Base-by-base conservation (phyloP, 306 rosid species). In the Erythrophleum fordii region DNA sequence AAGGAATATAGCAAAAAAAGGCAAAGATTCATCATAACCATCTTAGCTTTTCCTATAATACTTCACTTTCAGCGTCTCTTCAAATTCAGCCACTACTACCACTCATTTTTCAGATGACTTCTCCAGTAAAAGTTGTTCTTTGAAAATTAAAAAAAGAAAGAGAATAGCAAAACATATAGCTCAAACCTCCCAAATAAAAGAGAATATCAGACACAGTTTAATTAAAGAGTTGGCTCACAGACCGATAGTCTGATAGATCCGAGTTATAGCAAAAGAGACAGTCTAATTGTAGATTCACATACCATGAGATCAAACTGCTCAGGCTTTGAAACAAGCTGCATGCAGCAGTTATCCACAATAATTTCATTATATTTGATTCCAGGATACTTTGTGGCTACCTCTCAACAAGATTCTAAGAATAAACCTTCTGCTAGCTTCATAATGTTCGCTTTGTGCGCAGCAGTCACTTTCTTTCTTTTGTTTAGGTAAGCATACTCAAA, bases 301-400 rank as follows among this genome's bases (percentile, higher is more conserved):
- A 92, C 97, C 97, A 92, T 92, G 75, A 92, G 94, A 84, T 92
- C 97, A 84, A 92, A 91, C 75, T 91, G 96, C 73, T 91, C 93
- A 13, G 96, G 96, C 88, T 86, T 91, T 13, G 93, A 66, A 74
- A 91, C 96, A 79, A 91, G 93, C 49, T 91, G 96, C 96, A 91
- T 91, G 83, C 96, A 91, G 82, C 96, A 91, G 79, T 91, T 91
- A 76, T 91, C 96, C 48, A 91, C 96, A 83, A 91, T 91, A 26
- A 91, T 84, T 82, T 91, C 96, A 44, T 83, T 79, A 81, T 91
- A 89, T 44, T 69, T 44, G n/a, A 91, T 86, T 46, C 85, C 87
- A 6, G 92, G 92, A 78, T 87, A 89, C 1, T 81, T 74, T 23
- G 72, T 55, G n/a, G 96, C 92, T 73, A 91, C 86, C 87, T 91